Base-by-base conservation (phyloP, 192 early-diverging fungal species). In the Coemansia sp. region DNA sequence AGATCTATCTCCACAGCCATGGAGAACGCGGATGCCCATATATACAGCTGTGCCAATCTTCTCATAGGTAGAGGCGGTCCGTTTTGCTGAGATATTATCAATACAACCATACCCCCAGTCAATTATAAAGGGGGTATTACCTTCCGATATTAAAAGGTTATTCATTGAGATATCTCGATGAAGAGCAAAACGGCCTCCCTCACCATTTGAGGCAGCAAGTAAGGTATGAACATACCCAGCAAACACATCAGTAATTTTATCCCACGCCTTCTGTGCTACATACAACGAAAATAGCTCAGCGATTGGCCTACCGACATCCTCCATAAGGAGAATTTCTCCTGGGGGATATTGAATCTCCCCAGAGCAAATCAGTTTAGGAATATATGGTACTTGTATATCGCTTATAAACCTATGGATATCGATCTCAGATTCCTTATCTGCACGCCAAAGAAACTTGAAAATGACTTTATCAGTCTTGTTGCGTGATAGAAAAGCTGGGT, bases 171-270 rank as follows among this genome's bases (percentile, higher is more conserved):
- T 58, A 24, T 58, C 56, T 2, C 56, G 31, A 44, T 58, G 56
- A 14, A 58, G 21, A 2, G 25, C 56, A 58, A 58, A 58, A 7
- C 23, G 23, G 23, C 34, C n/a, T 44, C 12, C 5, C 7, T n/a
- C 3, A 21, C 34, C 38, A 10, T 34, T 23, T 14, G 9, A 16
- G 4, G 56, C 56, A 14, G 56, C 34, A 16, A 58, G 28, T n/a
- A 58, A 44, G 1, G 56, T 58, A 24, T 58, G 56, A 1, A 21
- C 56, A 44, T 58, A 58, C 14, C 56, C 56, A 10, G 56, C 56
- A 44, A 58, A 58, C 6, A 58, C 22, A 27, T 60, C 58, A 21
- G 49, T 0, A 12, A 49, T 12, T 9, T 12, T 0, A 14, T 8
- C 4, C 7, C 21, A 12, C 2, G 2, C 6, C 14, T 16, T 60